Evolutionary conservation across 2,329 filamentous ascomycete genomes (phyloP).

Genomic region (Venturia pyrina): DNA sequence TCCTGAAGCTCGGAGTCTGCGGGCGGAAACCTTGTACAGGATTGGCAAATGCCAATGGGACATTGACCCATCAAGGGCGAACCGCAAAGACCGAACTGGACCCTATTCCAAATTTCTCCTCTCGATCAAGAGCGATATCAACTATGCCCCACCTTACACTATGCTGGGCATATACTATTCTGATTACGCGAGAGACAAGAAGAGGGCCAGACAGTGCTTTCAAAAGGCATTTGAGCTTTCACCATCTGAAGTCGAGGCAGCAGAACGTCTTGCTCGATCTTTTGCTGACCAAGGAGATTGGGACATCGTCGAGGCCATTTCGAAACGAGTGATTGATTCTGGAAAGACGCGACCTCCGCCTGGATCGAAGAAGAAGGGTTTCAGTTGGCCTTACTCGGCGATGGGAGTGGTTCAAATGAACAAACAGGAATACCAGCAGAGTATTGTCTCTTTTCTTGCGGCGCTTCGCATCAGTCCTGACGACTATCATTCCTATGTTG

Average conservation of each 20-base stretch:
- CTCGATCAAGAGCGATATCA: conserved; percentile 77
- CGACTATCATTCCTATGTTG: conserved; percentile 94
- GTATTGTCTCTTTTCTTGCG: conserved; percentile 84
- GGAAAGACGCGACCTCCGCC: conserved; percentile 83
- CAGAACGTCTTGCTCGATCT: conserved; percentile 71
- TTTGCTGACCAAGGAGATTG: conserved; percentile 90
- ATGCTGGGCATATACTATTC: conserved; percentile 83
- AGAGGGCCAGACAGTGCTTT: conserved; percentile 81
- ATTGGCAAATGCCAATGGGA: conserved; percentile 85
- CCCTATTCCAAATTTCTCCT: conserved; percentile 77
- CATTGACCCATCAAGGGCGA: conserved; percentile 59
- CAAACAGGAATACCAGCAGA: conserved; percentile 80
- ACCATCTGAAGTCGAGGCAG: conserved; percentile 72
- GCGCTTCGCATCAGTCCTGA: conserved; percentile 73
- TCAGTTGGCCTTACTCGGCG: conserved; percentile 93
- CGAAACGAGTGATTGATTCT: conserved; percentile 86
- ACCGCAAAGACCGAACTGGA: conserved; percentile 69
- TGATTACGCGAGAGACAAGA: conserved; percentile 81
- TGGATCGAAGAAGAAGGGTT: conserved; percentile 83
- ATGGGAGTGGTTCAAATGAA: conserved; percentile 91
- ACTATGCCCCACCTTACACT: conserved; percentile 83
- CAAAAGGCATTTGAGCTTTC: conserved; percentile 95
- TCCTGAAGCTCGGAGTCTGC: conserved; percentile 48
- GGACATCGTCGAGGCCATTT: conserved; percentile 90
- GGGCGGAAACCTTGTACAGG: conserved; percentile 77